These are phyloP conservation scores for Fusarium beomiforme DNA, from an alignment of 2,329 filamentous ascomycete species.

Conservation along the genomic window DNA sequence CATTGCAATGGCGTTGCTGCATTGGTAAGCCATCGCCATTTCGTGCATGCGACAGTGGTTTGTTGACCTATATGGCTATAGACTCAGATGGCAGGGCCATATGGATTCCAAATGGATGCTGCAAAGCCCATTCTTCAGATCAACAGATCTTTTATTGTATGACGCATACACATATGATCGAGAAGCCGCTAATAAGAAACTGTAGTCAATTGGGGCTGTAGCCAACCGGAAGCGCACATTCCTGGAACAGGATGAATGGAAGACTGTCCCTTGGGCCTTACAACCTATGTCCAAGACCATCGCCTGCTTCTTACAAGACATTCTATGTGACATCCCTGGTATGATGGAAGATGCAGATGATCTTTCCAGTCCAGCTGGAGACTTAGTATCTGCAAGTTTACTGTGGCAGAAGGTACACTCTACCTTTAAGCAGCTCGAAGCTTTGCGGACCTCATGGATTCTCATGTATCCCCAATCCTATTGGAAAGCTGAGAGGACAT, in stretches of 20 bases:
- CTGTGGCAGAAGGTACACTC: neutral
- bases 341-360: neutral
- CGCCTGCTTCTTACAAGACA: neutral
- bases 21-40: neutral
- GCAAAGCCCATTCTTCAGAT: neutral
- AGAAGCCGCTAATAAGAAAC: accelerated
- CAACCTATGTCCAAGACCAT: neutral
- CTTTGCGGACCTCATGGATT: neutral
- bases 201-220: neutral
- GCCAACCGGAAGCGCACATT: neutral
- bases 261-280: neutral
- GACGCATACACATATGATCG: accelerated
- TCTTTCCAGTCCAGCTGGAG: accelerated
- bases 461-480: neutral
- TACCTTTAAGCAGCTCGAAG: neutral
- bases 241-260: neutral
- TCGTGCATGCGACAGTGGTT: neutral
- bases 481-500: neutral
- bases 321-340: neutral
- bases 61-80: neutral
- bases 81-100: neutral
- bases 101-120: neutral
- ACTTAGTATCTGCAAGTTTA: accelerated
- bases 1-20: neutral
- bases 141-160: neutral